Evolutionary conservation across 2,329 filamentous ascomycete species (phyloP).

Genomic region (Chaetothyriales sp.): DNA sequence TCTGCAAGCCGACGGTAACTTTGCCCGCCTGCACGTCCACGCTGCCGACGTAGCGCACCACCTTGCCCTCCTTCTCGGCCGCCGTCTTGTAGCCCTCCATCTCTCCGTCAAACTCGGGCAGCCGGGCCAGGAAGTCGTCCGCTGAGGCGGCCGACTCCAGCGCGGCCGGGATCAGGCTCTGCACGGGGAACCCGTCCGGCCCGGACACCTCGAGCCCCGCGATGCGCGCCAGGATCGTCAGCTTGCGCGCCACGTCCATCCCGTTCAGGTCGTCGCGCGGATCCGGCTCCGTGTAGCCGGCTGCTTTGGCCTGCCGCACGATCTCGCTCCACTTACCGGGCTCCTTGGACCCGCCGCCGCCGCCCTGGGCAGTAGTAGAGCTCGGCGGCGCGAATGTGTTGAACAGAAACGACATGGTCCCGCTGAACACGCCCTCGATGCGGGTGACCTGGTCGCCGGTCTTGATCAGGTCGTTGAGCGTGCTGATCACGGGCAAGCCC

Average conservation of each 20-base stretch:
- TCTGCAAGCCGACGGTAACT: slow-evolving; percentile 85
- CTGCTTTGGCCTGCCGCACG: slow-evolving; percentile 77
- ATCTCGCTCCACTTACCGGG: slow-evolving; percentile 76
- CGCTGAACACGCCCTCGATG: slow-evolving; percentile 94
- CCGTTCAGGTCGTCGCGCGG: slow-evolving; percentile 77
- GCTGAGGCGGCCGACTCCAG: slow-evolving; percentile 62
- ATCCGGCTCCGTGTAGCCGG: slow-evolving; percentile 85
- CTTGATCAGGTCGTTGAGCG: slow-evolving; percentile 81
- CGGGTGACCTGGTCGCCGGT: slow-evolving; percentile 83
- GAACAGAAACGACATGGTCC: slow-evolving; percentile 96
- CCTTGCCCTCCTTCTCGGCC: slow-evolving; percentile 78
- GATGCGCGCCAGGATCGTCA: slow-evolving; percentile 83
- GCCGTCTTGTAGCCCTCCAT: slow-evolving; percentile 79
- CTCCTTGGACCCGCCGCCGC: too few species aligned
- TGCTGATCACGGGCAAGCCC: slow-evolving; percentile 83
- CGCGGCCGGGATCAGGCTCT: slow-evolving; percentile 80
- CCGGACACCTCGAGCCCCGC: slow-evolving; percentile 67
- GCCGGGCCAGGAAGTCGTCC: slow-evolving; percentile 68
- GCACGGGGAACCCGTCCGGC: slow-evolving; percentile 79
- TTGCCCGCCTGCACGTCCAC: slow-evolving; percentile 68
- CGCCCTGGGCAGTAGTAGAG: too few species aligned
- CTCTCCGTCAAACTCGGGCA: slow-evolving; percentile 69
- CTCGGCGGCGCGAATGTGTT: slow-evolving; percentile 93
- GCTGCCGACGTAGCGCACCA: slow-evolving; percentile 85
- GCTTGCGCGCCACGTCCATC: slow-evolving; percentile 81